Percentiles rank a stretch among this genome's conserved stretches.
phyloP scores from a whole-genome alignment of 371 early-diverging fungal genomes.

The Mortierella sp. region DNA sequence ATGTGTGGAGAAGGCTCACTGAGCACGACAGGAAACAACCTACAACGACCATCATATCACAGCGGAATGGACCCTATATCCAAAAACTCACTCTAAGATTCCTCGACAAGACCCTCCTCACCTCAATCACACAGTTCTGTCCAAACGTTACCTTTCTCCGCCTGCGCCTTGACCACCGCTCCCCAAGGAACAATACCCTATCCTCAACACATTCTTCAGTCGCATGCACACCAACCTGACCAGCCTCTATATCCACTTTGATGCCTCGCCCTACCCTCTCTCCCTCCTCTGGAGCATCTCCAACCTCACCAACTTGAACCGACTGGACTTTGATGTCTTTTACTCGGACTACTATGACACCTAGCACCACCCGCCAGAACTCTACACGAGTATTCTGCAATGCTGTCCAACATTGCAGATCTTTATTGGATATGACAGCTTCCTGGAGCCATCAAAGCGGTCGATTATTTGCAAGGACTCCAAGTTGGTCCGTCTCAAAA shows the following conservation, averaged over 20 bases:
- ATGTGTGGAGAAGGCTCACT: background rate
- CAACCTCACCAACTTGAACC: background rate
- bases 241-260: background rate
- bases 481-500: background rate
- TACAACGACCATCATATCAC: background rate
- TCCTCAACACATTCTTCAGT: background rate
- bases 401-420: background rate
- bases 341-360: background rate
- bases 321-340: background rate
- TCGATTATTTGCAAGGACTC: background rate
- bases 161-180: background rate
- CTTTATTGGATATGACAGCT: background rate
- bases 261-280: background rate
- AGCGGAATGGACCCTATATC: no score
- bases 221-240: background rate
- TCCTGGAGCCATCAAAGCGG: background rate
- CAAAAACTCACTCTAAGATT: background rate
- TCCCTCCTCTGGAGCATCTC: background rate
- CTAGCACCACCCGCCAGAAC: background rate
- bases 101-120: background rate
- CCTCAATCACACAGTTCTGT: background rate
- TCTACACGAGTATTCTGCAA: background rate
- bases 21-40: background rate
- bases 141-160: background rate
- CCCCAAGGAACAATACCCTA: background rate